These are phyloP conservation scores for Cyclocybe aegerita DNA, from an alignment of 768 basidiomycete genomes.

Conservation along the genomic window DNA sequence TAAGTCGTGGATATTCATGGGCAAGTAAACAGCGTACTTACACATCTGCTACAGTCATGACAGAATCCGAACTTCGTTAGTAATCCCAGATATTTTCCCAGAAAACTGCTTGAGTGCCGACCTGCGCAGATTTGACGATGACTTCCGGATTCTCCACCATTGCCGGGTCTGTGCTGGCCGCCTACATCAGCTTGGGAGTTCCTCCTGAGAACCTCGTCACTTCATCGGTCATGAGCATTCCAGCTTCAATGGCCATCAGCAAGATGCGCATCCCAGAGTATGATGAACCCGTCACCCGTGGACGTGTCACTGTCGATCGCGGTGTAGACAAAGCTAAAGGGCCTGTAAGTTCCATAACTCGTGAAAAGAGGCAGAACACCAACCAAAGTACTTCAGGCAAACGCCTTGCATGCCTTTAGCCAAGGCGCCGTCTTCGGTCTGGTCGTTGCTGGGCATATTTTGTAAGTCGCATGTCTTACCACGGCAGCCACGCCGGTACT, in stretches of 20 bases:
- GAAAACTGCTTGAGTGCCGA: constrained; percentile 14
- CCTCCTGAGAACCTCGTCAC: constrained; percentile 81
- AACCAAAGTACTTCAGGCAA: constrained; percentile 41
- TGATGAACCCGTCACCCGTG: constrained; percentile 85
- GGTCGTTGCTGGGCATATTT: constrained; percentile 85
- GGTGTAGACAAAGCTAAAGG: constrained; percentile 50
- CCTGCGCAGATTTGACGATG: constrained; percentile 64
- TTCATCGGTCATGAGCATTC: constrained; percentile 93
- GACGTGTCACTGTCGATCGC: constrained; percentile 76
- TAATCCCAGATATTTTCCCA: constrained; percentile 17
- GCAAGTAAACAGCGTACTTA: neutral
- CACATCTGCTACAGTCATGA: constrained; percentile 56
- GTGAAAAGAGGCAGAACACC: constrained; percentile 56
- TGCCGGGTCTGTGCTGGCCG: constrained; percentile 84
- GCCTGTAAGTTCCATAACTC: constrained; percentile 38
- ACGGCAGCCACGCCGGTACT: neutral
- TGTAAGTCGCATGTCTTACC: constrained; percentile 45
- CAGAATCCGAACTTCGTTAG: constrained; percentile 71
- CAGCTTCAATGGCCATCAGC: constrained; percentile 89
- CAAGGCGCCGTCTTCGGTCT: constrained; percentile 84
- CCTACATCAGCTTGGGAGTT: constrained; percentile 79
- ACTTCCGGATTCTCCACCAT: constrained; percentile 94
- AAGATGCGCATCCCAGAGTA: constrained; percentile 84
- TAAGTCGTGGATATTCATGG: constrained; percentile 18
- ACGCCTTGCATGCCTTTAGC: constrained; percentile 83